A percentile compares a stretch with the other conserved stretches of the same genome.
phyloP scores from a whole-genome alignment of 1,139 yeast species.

The Blastobotrys serpentis region DNA sequence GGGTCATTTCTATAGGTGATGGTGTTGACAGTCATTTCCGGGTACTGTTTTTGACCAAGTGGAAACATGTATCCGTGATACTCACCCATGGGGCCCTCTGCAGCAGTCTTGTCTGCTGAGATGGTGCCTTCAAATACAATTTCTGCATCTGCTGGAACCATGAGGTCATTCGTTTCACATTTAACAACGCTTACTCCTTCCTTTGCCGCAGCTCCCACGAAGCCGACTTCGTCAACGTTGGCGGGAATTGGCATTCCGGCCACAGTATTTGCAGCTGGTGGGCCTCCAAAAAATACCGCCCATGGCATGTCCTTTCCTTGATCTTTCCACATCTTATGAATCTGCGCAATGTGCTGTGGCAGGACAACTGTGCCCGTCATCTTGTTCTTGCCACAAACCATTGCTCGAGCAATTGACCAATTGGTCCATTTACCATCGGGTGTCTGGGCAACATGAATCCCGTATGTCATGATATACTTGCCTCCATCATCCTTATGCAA shows the following conservation, averaged over 20 bases:
- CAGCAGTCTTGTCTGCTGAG: constrained; percentile 1
- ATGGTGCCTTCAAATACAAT: constrained; percentile 8
- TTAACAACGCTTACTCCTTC: constrained; percentile 2
- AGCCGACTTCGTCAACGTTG: background rate
- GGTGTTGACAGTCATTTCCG: background rate
- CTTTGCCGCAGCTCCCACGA: constrained; percentile 3
- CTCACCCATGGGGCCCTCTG: constrained; percentile 9
- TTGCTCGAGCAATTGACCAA: constrained; percentile 10
- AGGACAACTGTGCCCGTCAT: constrained; percentile 1
- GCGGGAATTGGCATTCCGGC: constrained; percentile 8
- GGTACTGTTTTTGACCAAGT: background rate
- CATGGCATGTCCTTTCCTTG: constrained; percentile 10
- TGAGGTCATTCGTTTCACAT: constrained; percentile 7
- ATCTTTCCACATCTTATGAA: constrained; percentile 6
- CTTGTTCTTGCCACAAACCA: constrained; percentile 4
- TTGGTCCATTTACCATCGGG: constrained; percentile 12
- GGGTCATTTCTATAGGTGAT: constrained; percentile 9
- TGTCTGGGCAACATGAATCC: constrained; percentile 5
- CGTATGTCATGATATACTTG: constrained; percentile 7
- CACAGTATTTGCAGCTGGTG: constrained; percentile 8
- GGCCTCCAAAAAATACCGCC: constrained; percentile 9
- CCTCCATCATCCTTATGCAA: constrained; percentile 8
- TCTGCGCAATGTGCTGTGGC: constrained; percentile 2
- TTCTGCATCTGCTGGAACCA: constrained; percentile 8
- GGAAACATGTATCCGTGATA: constrained; percentile 7